Evolutionary conservation across 1,284 basidiomycete genomes (phyloP), one percentile per base, ranked within the genome.

Genomic region (Agroathelia rolfsii): DNA sequence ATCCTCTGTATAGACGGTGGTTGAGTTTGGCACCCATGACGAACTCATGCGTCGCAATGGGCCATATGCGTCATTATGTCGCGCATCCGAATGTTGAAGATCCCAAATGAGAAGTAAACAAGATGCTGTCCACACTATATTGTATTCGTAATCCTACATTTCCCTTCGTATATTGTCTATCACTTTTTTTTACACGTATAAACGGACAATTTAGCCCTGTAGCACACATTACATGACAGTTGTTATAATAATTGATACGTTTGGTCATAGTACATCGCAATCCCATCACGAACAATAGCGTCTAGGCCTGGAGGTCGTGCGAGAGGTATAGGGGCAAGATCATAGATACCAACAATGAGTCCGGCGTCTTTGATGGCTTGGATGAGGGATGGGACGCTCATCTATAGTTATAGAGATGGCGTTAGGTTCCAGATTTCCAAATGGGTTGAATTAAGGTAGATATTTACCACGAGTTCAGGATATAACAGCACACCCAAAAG

Each of bases 401-500:
- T 59, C 77, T 81, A 47, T 22, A 12, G 36, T 39, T 29, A 44
- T 33, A 29, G 30, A 24, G 15, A 18, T 7, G 17, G 21, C 32
- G 17, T n/a, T 36, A n/a, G 33, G 37, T 22, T 12, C 28, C 11
- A 14, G n/a, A 31, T 30, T 10, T 9, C 13, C 10, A 15, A 14
- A 11, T 22, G 10, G 23, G 31, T 47, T 15, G 24, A 34, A 34
- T 36, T 35, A 26, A 35, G 28, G 27, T 8, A 11, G 15, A 15
- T 17, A 62, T 71, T 55, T 45, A 92, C 90, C 57, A 97, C 59
- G 39, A 95, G 66, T 24, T 81, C 74, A n/a, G 85, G 82, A 54
- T 96, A 86, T 31, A 95, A 72, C 52, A 95, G 80, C 32, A 99
- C 69, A 37, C 95, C 95, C 38, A 99, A 62, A 23, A 99, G 62